Evolutionary conservation across 202 grass and related monocot genomes (phyloP).

Genomic region (Hordeum pubiflorum): DNA sequence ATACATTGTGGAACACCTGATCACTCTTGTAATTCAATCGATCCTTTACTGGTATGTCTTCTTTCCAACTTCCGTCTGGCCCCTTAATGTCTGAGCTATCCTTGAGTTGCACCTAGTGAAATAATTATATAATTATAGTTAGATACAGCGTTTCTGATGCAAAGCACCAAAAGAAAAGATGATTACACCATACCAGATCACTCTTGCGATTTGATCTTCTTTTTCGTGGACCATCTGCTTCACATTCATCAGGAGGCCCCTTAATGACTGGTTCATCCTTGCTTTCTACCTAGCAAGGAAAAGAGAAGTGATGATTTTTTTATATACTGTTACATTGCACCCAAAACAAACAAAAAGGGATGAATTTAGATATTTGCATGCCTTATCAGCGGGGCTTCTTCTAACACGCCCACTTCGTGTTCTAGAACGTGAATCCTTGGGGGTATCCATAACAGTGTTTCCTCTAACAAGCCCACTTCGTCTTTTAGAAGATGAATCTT

Average conservation of each 20-base stretch:
- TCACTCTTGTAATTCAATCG: constrained; percentile 1
- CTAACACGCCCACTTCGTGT: constrained; percentile 19
- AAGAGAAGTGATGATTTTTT: not conserved
- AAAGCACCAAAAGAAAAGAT: not conserved
- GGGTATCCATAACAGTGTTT: constrained; percentile 8
- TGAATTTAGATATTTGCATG: constrained; percentile 21
- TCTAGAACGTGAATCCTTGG: constrained; percentile 5
- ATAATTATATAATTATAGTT: not conserved
- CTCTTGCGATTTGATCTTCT: not conserved
- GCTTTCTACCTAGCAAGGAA: constrained; percentile 30
- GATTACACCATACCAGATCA: constrained; percentile 12
- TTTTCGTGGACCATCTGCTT: constrained; percentile 10
- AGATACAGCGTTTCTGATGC: not conserved
- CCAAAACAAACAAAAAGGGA: constrained; percentile 6
- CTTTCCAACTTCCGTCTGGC: constrained; percentile 25
- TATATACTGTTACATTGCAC: not conserved
- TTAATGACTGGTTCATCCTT: constrained; percentile 22
- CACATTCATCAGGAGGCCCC: constrained; percentile 13
- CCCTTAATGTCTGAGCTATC: constrained; percentile 22
- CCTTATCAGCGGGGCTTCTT: not conserved
- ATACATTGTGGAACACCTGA: not conserved
- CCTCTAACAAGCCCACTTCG: constrained; percentile 21
- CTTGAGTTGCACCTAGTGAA: constrained; percentile 26
- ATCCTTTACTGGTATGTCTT: not conserved
- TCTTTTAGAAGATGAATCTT: constrained; percentile 3